These are phyloP conservation scores for Geotrichum phurueaensis DNA, from an alignment of 1,139 yeast species.

Conservation along the genomic window DNA sequence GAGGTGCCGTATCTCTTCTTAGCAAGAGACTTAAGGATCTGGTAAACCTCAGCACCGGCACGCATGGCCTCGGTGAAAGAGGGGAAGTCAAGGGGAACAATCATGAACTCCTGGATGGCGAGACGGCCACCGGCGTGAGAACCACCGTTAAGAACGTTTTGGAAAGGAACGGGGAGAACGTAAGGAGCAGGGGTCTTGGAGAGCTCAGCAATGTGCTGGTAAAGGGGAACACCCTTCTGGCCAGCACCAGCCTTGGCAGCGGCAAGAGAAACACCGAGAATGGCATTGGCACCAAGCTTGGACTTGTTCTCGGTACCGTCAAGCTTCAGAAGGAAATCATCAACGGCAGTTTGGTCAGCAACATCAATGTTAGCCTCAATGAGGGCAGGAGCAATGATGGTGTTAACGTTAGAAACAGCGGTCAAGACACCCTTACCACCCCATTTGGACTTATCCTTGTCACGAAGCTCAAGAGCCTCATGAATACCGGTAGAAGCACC, in stretches of 20 bases:
- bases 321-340: conserved; percentile 65
- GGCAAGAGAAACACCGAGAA: conserved; percentile 90
- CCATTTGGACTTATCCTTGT: conserved; percentile 91
- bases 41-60: conserved; percentile 95
- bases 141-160: conserved; percentile 97
- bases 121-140: conserved; percentile 98
- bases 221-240: conserved; percentile 78
- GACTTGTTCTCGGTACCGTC: conserved; percentile 94
- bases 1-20: conserved; percentile 91
- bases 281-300: conserved; percentile 93
- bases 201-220: conserved; percentile 74
- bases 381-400: conserved; percentile 82
- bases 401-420: conserved; percentile 89
- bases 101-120: conserved; percentile 98
- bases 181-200: conserved; percentile 62
- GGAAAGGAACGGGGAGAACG: conserved; percentile 93
- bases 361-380: conserved; percentile 68
- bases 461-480: conserved; percentile 94
- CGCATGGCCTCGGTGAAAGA: conserved; percentile 89
- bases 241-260: conserved; percentile 95
- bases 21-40: conserved; percentile 81
- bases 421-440: conserved; percentile 90
- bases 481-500: conserved; percentile 96
- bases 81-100: conserved; percentile 85
- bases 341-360: conserved; percentile 71